Evolutionary conservation across 2,329 filamentous ascomycete genomes (phyloP).

Genomic region (Scedosporium aurantiacum): DNA sequence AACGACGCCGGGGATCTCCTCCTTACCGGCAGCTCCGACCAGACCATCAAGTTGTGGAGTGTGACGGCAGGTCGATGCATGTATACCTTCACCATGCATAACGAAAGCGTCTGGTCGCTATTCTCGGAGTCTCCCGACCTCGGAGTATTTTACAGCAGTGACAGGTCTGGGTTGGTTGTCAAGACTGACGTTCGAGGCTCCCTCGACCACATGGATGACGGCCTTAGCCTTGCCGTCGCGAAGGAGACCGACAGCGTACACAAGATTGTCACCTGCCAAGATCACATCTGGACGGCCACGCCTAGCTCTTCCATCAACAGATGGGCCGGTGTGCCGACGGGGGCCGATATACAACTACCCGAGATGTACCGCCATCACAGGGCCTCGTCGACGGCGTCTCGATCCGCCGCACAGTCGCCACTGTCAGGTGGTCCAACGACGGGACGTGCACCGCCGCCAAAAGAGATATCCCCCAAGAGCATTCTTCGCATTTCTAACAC

Average conservation of each 20-base stretch:
- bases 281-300: constrained; percentile 83
- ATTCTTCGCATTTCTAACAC: constrained; percentile 78
- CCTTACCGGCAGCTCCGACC: constrained; percentile 88
- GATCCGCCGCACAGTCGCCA: constrained; percentile 23
- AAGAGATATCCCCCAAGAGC: constrained; percentile 52
- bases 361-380: constrained; percentile 39
- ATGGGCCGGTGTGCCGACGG: constrained; percentile 79
- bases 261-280: constrained; percentile 56
- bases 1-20: constrained; percentile 83
- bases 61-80: constrained; percentile 90
- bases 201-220: constrained; percentile 63
- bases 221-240: constrained; percentile 77
- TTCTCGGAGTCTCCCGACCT: constrained; percentile 80
- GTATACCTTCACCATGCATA: constrained; percentile 98
- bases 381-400: constrained; percentile 30
- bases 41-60: constrained; percentile 97
- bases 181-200: constrained; percentile 82
- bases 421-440: constrained; percentile 3
- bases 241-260: constrained; percentile 81
- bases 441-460: background rate
- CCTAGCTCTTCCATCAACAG: constrained; percentile 85
- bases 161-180: constrained; percentile 84
- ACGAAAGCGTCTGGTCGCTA: constrained; percentile 93
- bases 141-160: constrained; percentile 86
- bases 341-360: constrained; percentile 56